Conservation (phyloP, 176 grass and related monocot species). For the Poa pratensis region DNA sequence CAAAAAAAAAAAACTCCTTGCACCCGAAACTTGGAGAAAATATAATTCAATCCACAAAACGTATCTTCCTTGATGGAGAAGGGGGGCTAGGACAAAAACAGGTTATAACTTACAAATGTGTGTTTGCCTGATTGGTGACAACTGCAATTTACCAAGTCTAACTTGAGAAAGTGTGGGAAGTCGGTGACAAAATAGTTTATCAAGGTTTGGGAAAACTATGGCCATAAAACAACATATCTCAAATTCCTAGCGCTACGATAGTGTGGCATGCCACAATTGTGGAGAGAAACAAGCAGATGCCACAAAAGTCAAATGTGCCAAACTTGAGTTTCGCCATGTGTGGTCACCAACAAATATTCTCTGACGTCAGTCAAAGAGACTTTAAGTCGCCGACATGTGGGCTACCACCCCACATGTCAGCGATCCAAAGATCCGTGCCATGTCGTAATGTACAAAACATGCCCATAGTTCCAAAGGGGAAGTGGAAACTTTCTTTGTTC, state of each 20-base stretch:
- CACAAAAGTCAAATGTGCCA: neutral
- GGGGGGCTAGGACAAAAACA: neutral
- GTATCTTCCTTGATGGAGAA: neutral
- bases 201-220: neutral
- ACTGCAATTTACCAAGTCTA: neutral
- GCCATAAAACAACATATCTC: neutral
- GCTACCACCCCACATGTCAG: no score
- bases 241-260: neutral
- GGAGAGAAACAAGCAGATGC: neutral
- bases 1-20: slow-evolving; percentile 4
- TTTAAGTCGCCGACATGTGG: no score
- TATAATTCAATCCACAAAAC: neutral
- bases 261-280: neutral
- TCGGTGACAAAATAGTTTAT: neutral
- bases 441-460: slow-evolving; percentile 19
- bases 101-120: neutral
- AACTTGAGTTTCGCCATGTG: neutral
- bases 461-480: neutral
- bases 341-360: no score
- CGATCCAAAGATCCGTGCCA: no score
- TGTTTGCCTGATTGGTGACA: neutral
- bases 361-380: no score
- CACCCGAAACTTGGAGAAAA: neutral
- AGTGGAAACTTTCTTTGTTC: slow-evolving; percentile 19
- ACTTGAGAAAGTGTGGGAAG: neutral